These are phyloP conservation scores for Xerocomellus dryophilus DNA, from an alignment of 768 basidiomycete genomes.

Conservation along the genomic window DNA sequence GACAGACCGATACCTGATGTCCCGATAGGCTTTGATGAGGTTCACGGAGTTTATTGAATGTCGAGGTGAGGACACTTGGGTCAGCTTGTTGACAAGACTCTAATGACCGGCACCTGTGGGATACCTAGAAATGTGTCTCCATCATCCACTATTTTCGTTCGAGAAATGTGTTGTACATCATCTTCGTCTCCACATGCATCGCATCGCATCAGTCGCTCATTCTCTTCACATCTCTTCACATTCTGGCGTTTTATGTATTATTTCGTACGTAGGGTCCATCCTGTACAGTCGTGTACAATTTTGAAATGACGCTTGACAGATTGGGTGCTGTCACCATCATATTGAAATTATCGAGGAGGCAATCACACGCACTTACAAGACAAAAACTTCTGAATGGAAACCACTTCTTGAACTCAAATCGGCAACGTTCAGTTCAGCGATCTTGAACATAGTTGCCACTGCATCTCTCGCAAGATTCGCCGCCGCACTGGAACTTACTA, in stretches of 20 bases:
- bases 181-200: neutral
- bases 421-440: conserved; percentile 1
- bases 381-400: neutral
- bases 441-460: neutral
- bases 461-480: neutral
- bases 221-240: conserved; percentile 8
- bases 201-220: neutral
- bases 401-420: conserved; percentile 4
- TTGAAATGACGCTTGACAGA: neutral
- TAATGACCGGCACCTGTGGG: neutral
- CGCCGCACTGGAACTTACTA: neutral
- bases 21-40: conserved; percentile 29
- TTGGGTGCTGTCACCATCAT: neutral
- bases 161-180: neutral
- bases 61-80: conserved; percentile 2
- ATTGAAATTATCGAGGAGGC: neutral
- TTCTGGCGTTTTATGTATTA: conserved; percentile 4
- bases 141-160: conserved; percentile 10
- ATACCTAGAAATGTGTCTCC: neutral
- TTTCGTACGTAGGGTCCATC: neutral
- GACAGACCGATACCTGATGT: conserved; percentile 26
- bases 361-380: neutral
- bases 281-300: conserved; percentile 6
- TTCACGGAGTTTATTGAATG: conserved; percentile 13
- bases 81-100: neutral